Conservation (phyloP, 2,329 filamentous ascomycete species). For the Zymoseptoria pseudotritici region DNA sequence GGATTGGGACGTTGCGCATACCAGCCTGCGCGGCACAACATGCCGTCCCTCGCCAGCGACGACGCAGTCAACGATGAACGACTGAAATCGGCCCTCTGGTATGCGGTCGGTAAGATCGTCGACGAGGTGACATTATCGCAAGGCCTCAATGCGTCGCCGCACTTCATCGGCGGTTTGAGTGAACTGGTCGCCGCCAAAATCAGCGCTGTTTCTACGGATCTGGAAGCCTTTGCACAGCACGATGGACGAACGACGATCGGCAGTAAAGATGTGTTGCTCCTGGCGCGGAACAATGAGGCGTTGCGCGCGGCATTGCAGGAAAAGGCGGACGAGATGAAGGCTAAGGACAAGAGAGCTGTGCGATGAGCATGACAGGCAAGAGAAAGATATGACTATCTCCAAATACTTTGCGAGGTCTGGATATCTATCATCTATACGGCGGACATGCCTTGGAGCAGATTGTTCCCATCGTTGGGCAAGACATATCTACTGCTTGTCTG, state of each 20-base stretch:
- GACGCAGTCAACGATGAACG: slow-evolving; percentile 46
- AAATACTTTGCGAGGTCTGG: not conserved
- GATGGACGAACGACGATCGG: slow-evolving; percentile 73
- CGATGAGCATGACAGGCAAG: not conserved
- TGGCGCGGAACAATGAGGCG: slow-evolving; percentile 80
- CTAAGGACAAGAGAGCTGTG: slow-evolving; percentile 3
- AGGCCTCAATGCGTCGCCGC: slow-evolving; percentile 69
- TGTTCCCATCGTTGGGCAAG: not conserved
- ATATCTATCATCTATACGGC: not conserved
- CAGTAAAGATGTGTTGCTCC: slow-evolving; percentile 78
- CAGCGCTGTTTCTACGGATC: slow-evolving; percentile 38
- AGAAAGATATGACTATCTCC: slow-evolving; percentile 2
- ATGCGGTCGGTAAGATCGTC: slow-evolving; percentile 75
- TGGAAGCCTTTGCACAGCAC: slow-evolving; percentile 64
- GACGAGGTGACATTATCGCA: slow-evolving; percentile 70
- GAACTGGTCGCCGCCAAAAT: slow-evolving; percentile 85
- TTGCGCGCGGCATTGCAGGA: slow-evolving; percentile 67
- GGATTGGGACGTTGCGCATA: not conserved
- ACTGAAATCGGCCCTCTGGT: slow-evolving; percentile 79
- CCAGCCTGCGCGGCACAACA: not conserved
- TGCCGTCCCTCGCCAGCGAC: slow-evolving; percentile 6
- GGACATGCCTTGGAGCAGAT: not conserved
- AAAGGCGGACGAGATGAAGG: slow-evolving; percentile 44
- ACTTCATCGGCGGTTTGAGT: slow-evolving; percentile 53
- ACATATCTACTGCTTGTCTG: slow-evolving; percentile 35